A percentile compares a stretch with the other conserved stretches of the same genome.
phyloP scores from a whole-genome alignment of 2,329 filamentous ascomycete genomes.

The Calonectria montana region DNA sequence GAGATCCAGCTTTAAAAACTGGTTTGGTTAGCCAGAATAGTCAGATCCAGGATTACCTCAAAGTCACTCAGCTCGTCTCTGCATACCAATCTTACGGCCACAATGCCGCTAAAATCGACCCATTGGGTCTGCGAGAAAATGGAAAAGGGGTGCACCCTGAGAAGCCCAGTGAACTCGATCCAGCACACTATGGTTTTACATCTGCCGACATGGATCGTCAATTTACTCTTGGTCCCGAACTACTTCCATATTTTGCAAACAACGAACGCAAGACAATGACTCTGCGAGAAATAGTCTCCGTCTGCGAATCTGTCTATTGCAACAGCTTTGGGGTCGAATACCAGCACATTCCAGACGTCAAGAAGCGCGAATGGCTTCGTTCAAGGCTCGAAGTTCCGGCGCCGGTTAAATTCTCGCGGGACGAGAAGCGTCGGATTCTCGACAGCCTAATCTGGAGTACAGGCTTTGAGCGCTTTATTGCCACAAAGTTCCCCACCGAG shows the following conservation, averaged over 20 bases:
- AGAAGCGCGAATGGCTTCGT: conserved; percentile 97
- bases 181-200: conserved; percentile 92
- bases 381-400: conserved; percentile 92
- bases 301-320: conserved; percentile 95
- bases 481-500: conserved; percentile 98
- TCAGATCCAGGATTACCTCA: conserved; percentile 92
- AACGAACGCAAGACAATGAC: conserved; percentile 93
- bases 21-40: conserved; percentile 74
- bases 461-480: conserved; percentile 92
- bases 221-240: conserved; percentile 90
- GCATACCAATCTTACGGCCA: conserved; percentile 98
- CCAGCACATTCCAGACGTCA: conserved; percentile 95
- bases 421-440: conserved; percentile 96
- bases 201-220: conserved; percentile 92
- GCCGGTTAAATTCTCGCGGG: conserved; percentile 94
- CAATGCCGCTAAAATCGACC: conserved; percentile 97
- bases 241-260: conserved; percentile 89
- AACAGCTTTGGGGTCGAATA: conserved; percentile 97
- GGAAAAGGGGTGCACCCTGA: conserved; percentile 82
- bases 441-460: conserved; percentile 98
- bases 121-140: conserved; percentile 84
- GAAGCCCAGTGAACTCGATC: conserved; percentile 88
- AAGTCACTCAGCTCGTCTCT: conserved; percentile 94
- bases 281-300: conserved; percentile 88
- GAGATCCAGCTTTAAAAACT: conserved; percentile 77